phyloP scores from a whole-genome alignment of 352 stramenopile species.

The Globisporangium uncinulatum region DNA sequence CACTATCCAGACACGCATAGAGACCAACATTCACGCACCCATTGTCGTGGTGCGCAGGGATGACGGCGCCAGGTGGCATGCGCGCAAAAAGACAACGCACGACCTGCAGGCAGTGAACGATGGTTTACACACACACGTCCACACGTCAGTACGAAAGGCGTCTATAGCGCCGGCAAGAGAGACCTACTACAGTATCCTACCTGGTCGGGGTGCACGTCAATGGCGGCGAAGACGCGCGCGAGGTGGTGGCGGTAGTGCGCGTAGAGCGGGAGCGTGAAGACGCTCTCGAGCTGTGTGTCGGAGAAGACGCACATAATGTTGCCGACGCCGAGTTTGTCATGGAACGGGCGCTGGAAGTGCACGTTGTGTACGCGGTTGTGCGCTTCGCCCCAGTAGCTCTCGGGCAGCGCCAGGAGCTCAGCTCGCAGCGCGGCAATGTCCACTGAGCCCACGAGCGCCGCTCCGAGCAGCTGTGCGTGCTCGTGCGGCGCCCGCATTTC shows the following conservation, averaged over 20 bases:
- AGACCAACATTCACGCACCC: slow-evolving; percentile 28
- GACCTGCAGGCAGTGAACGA: slow-evolving; percentile 26
- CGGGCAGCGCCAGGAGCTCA: slow-evolving; percentile 29
- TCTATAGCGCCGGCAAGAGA: no score
- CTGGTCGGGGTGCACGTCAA: slow-evolving; percentile 35
- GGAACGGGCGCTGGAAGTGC: slow-evolving; percentile 83
- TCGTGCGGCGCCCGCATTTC: slow-evolving; percentile 37
- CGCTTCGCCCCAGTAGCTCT: slow-evolving; percentile 31
- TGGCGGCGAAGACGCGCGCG: slow-evolving; percentile 72
- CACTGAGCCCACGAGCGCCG: slow-evolving; percentile 32
- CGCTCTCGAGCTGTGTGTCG: slow-evolving; percentile 92
- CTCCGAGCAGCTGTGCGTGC: slow-evolving; percentile 31
- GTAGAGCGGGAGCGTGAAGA: slow-evolving; percentile 91
- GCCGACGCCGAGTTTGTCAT: slow-evolving; percentile 94
- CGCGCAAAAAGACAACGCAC: slow-evolving; percentile 91
- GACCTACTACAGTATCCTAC: slow-evolving; percentile 1
- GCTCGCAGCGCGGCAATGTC: slow-evolving; percentile 32
- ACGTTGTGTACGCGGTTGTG: slow-evolving; percentile 75
- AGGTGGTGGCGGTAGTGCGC: slow-evolving; percentile 32
- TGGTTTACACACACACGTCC: neutral
- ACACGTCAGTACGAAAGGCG: no score
- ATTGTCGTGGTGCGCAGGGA: slow-evolving; percentile 95
- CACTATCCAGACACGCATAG: neutral
- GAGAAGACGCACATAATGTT: slow-evolving; percentile 96
- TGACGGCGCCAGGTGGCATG: slow-evolving; percentile 89